phyloP scores from a whole-genome alignment of 148 eudicot species.

The Nepenthes mirabilis region DNA sequence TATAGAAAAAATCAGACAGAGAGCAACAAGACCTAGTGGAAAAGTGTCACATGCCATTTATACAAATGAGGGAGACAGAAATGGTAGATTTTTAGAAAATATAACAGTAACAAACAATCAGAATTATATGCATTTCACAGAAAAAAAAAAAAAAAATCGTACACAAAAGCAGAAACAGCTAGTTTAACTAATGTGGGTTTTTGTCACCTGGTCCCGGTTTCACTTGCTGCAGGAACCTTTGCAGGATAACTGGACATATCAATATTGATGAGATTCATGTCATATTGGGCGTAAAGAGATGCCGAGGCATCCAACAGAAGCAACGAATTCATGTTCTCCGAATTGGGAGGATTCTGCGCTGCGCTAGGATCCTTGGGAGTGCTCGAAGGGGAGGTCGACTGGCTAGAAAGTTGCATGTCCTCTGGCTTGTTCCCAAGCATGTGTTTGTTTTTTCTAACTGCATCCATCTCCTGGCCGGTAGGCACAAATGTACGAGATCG shows the following conservation, averaged over 20 bases:
- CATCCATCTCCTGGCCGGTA: constrained; percentile 91
- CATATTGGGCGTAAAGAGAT: constrained; percentile 49
- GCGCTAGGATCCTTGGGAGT: constrained; percentile 15
- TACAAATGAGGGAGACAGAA: too few species aligned
- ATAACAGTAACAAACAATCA: not conserved
- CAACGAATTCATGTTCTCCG: constrained; percentile 26
- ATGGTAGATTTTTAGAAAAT: too few species aligned
- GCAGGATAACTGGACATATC: constrained; percentile 48
- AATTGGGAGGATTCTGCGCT: not conserved
- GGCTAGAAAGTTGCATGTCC: constrained; percentile 49
- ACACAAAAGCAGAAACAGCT: not conserved
- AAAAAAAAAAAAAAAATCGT: not conserved
- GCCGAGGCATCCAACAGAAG: constrained; percentile 52
- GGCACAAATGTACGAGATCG: constrained; percentile 90
- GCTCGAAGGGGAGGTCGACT: constrained; percentile 45
- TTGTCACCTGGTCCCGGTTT: constrained; percentile 38
- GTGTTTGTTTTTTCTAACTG: constrained; percentile 58
- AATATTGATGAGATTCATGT: constrained; percentile 63
- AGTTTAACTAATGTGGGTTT: not conserved
- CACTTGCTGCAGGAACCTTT: constrained; percentile 49
- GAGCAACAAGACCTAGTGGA: too few species aligned
- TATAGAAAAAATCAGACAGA: too few species aligned
- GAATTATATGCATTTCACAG: too few species aligned
- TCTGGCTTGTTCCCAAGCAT: constrained; percentile 49
- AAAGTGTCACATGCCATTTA: too few species aligned